phyloP scores from a whole-genome alignment of 352 stramenopile genomes.

The Pythium apleroticum region DNA sequence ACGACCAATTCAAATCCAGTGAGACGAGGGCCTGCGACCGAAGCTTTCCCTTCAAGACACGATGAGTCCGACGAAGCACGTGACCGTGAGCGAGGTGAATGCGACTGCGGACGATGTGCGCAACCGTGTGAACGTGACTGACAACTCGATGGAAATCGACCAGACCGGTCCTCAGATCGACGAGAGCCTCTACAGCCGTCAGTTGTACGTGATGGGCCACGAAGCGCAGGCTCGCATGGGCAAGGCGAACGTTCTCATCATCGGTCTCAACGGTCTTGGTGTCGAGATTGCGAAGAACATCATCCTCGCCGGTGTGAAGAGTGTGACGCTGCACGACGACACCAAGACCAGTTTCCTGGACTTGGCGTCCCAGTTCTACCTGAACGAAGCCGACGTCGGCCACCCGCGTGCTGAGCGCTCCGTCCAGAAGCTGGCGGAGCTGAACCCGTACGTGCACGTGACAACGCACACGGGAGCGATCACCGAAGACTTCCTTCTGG shows the following conservation, averaged over 20 bases:
- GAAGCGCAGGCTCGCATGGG: slow-evolving; percentile 98
- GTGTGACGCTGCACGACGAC: slow-evolving; percentile 95
- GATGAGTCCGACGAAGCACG: slow-evolving; percentile 59
- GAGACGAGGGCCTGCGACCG: not conserved
- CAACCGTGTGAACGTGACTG: slow-evolving; percentile 69
- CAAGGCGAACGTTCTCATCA: slow-evolving; percentile 92
- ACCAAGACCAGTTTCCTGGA: slow-evolving; percentile 80
- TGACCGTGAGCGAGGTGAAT: slow-evolving; percentile 70
- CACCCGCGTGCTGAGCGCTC: slow-evolving; percentile 86
- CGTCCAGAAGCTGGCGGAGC: slow-evolving; percentile 89
- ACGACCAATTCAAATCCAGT: not conserved
- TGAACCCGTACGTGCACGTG: slow-evolving; percentile 97
- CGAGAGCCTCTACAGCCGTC: slow-evolving; percentile 89
- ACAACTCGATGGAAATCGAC: slow-evolving; percentile 69
- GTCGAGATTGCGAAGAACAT: slow-evolving; percentile 99
- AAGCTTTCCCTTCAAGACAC: not conserved
- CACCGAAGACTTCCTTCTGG: slow-evolving; percentile 62
- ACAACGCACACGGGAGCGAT: slow-evolving; percentile 62
- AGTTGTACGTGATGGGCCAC: slow-evolving; percentile 99
- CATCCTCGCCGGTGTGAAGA: slow-evolving; percentile 95
- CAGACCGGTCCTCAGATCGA: slow-evolving; percentile 60
- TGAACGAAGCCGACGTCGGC: slow-evolving; percentile 87
- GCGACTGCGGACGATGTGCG: slow-evolving; percentile 73
- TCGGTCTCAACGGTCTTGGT: slow-evolving; percentile 94
- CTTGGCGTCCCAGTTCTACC: slow-evolving; percentile 96